Conservation (phyloP, 306 rosid genomes). For the Crotalaria pallida region DNA sequence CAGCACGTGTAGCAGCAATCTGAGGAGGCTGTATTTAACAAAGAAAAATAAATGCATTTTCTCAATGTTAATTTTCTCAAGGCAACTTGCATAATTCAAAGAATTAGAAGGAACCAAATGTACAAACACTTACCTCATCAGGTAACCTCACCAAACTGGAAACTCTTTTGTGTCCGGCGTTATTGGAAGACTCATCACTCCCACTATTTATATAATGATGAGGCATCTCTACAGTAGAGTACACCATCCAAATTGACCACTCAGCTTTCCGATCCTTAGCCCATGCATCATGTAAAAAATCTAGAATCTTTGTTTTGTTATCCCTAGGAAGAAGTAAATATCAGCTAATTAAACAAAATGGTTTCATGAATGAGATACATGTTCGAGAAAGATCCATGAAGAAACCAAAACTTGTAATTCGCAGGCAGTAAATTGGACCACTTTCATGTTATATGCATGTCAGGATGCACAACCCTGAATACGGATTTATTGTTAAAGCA, state of each 20-base stretch:
- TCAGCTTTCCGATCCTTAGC: constrained; percentile 77
- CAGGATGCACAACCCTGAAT: not conserved
- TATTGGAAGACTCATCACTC: constrained; percentile 46
- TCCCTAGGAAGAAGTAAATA: constrained; percentile 47
- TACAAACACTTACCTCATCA: constrained; percentile 66
- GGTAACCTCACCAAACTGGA: constrained; percentile 57
- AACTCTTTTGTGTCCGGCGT: constrained; percentile 53
- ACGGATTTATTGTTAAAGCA: not conserved
- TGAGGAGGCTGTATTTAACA: constrained; percentile 66
- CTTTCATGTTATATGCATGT: constrained; percentile 14
- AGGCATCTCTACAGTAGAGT: constrained; percentile 95
- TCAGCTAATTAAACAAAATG: constrained; percentile 21
- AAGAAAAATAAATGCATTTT: constrained; percentile 3
- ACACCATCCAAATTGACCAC: constrained; percentile 97
- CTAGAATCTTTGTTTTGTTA: constrained; percentile 60
- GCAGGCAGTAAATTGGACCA: not conserved
- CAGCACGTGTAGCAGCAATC: constrained; percentile 69
- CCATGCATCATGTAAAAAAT: constrained; percentile 63
- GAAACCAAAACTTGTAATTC: not conserved
- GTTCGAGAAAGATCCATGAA: not conserved
- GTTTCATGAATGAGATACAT: not conserved
- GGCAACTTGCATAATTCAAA: not conserved
- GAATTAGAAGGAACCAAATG: not conserved
- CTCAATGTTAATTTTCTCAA: not conserved
- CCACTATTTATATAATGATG: constrained; percentile 63